Base-by-base conservation (phyloP, 257 asterid species). In the Ballota nigra region DNA sequence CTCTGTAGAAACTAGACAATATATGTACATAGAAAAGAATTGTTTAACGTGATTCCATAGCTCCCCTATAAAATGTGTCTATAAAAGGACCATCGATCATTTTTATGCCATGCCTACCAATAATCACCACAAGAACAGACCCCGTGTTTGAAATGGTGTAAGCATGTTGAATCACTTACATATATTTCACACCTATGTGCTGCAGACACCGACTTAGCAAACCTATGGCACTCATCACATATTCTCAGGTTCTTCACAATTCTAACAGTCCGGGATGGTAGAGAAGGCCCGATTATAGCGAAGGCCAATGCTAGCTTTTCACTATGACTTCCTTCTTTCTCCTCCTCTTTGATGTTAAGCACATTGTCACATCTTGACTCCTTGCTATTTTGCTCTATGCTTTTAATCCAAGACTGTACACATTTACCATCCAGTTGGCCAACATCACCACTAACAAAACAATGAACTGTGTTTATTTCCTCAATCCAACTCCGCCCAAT, bases 71-170 rank as follows among this genome's bases (percentile, higher is more conserved):
- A 53, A 56, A 22, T 26, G 40, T 2, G 9, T 58, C 38, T 24
- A 23, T 10, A 55, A 52, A 3, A 33, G 9, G 31, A 8, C 2
- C 43, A 52, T 52, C 59, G n/a, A n/a, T n/a, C n/a, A 20, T 22
- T 7, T 6, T 11, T 55, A 29, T 29, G 34, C 5, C 34, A 24
- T 31, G 51, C 28, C 82, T 86, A 92, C 97, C 98, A 92, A 79
- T 89, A 92, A 43, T 86, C 87, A 22, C 86, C 86, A 79, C 98
- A 92, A 63, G 98, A 89, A 81, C 97, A 89, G n/a, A 53, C 70
- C 34, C 97, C 96, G n/a, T 84, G 52, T 63, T 82, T 82, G 77
- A 92, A 86, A 87, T 83, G 96, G 81, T 92, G 98, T 45, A 92
- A 80, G 82, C 92, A 89, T 75, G 79, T 84, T 19, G 94, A 72